A percentile compares a stretch with the other conserved stretches of the same genome.
These are phyloP conservation scores for Roridomyces roridus DNA, from an alignment of 768 basidiomycete species.

Conservation along the genomic window DNA sequence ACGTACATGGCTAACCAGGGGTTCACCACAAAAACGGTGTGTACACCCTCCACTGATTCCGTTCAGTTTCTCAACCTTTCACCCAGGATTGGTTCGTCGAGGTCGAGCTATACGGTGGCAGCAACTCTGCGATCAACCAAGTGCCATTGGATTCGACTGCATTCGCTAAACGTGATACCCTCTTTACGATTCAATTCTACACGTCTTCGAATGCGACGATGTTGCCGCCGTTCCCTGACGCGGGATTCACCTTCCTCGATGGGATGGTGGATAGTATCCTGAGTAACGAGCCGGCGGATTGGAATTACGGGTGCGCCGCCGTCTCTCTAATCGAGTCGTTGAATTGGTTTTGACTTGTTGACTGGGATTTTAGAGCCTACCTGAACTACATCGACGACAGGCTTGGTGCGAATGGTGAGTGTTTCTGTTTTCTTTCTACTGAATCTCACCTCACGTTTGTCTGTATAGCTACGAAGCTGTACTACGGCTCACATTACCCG, in stretches of 20 bases:
- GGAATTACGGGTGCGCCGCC: constrained; percentile 35
- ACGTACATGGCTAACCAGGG: constrained; percentile 46
- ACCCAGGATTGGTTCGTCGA: constrained; percentile 33
- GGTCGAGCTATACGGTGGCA: constrained; percentile 37
- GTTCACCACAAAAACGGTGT: constrained; percentile 35
- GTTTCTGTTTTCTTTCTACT: constrained; percentile 7
- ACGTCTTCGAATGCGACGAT: constrained; percentile 31
- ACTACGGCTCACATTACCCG: constrained; percentile 13
- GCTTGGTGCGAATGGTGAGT: constrained; percentile 37
- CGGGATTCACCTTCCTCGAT: constrained; percentile 44
- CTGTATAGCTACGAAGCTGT: constrained; percentile 9
- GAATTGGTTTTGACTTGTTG: constrained; percentile 1
- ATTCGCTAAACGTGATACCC: constrained; percentile 39
- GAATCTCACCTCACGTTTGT: neutral
- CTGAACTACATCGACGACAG: constrained; percentile 47
- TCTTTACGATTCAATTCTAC: constrained; percentile 45
- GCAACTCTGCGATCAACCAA: constrained; percentile 38
- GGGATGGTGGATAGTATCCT: constrained; percentile 34
- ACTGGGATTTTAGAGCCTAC: constrained; percentile 38
- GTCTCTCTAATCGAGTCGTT: neutral
- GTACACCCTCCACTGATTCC: neutral
- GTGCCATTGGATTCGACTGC: constrained; percentile 36
- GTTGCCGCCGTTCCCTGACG: constrained; percentile 37
- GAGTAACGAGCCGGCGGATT: constrained; percentile 32
- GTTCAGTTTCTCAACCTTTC: no score